Evolutionary conservation across 1,284 basidiomycete species (phyloP).

Genomic region (Cryptococcus deneoformans): DNA sequence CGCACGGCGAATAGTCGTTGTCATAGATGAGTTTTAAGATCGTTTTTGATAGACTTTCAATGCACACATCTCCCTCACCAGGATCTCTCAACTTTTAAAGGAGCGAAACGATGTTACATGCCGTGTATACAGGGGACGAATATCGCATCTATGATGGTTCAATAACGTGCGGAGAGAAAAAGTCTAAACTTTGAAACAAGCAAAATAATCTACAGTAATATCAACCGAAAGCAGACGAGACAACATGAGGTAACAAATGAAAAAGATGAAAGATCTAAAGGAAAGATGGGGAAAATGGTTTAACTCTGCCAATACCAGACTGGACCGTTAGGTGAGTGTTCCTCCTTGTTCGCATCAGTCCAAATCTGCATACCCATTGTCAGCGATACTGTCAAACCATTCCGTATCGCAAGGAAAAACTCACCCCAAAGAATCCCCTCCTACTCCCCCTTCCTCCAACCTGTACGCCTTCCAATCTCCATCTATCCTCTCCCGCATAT

Average conservation of each 20-base stretch:
- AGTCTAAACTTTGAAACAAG: too few relatives aligned
- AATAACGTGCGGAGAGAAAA: too few relatives aligned
- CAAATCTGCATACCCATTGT: conserved; percentile 23
- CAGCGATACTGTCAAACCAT: background rate
- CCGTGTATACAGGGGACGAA: background rate
- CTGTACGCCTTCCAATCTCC: conserved; percentile 40
- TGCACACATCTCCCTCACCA: too few relatives aligned
- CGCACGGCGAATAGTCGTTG: too few relatives aligned
- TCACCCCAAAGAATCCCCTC: conserved; percentile 43
- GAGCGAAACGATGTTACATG: too few relatives aligned
- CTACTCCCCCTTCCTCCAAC: conserved; percentile 33
- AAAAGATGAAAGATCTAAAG: background rate
- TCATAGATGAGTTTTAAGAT: too few relatives aligned
- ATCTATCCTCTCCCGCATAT: conserved; percentile 37
- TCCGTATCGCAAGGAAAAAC: background rate
- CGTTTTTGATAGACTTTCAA: too few relatives aligned
- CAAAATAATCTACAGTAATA: background rate
- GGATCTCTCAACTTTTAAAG: too few relatives aligned
- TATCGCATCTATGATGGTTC: background rate
- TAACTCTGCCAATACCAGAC: conserved; percentile 36
- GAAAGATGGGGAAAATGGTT: background rate
- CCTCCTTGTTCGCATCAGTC: conserved; percentile 34
- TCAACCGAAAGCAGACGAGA: background rate
- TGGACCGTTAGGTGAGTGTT: conserved; percentile 38
- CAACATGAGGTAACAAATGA: background rate